Base-by-base conservation (phyloP, 768 basidiomycete genomes). In the Podaxis sp. region DNA sequence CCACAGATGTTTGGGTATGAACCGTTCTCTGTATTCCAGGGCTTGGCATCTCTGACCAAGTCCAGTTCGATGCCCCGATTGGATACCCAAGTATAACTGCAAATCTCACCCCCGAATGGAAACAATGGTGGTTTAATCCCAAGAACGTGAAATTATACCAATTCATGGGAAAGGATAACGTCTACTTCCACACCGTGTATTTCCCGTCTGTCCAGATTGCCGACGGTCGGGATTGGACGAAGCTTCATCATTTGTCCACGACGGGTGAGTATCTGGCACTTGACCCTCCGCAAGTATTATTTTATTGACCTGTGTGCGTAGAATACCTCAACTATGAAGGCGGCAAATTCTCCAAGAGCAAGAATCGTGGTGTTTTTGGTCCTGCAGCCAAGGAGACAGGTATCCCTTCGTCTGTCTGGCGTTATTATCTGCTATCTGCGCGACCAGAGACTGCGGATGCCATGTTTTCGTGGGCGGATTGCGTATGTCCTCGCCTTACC, bases 161-260 rank as follows among this genome's bases (percentile, higher is more conserved):
- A 75, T 99, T 99, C 81, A 99, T 99, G 97, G 97, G 97, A 72
- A 99, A 99, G 78, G 96, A 98, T 73, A 98, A 95, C 65, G 94
- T 96, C 55, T 98, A 96, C 75, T 99, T 99, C 85, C 97, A 99
- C 74, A 94, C 94, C 0, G 86, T 99, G 43, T 94, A 94, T 69
- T 99, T 88, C 80, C 96, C 97, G 29, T 89, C 93, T 3, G 87
- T 94, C 61, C 85, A 93, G 69, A 77, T 98, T 63, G 97, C 87
- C 2, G 95, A 98, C 66, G 91, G 93, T 17, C 85, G 93, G 55
- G 79, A 88, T 65, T 99, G 97, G 97, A 97, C 96, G 25, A 95
- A 78, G 72, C 82, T 98, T 3, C 91, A 96, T 73, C 94, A 97
- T 76, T 77, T 99, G 54, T 96, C 95, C 3, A 94, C 94, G 1